Percentiles rank a stretch among this genome's conserved stretches.
phyloP scores from a whole-genome alignment of 345 rosid genomes.

The Physaria fendleri region DNA sequence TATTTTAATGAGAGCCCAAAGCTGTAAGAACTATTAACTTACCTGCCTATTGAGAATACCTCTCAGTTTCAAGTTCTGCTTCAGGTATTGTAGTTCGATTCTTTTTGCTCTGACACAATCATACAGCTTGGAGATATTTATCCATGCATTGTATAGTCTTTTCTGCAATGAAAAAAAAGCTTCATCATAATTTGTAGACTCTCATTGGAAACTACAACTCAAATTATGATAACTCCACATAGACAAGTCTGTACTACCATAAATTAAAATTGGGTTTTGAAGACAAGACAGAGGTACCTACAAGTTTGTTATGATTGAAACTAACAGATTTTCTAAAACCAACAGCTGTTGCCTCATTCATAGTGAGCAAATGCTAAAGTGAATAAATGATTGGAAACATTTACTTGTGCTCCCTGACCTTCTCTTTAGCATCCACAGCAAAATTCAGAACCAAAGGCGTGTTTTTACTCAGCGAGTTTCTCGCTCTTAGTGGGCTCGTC shows the following conservation, averaged over 20 bases:
- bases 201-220: not conserved
- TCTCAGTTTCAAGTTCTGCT: slow-evolving; percentile 58
- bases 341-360: not conserved
- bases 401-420: slow-evolving; percentile 38
- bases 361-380: not conserved
- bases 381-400: not conserved
- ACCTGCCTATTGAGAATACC: slow-evolving; percentile 70
- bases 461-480: slow-evolving; percentile 37
- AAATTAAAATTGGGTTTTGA: not conserved
- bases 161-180: slow-evolving; percentile 38
- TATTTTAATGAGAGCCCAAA: not conserved
- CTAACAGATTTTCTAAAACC: not conserved
- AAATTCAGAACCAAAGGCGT: slow-evolving; percentile 52
- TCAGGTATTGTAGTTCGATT: slow-evolving; percentile 52
- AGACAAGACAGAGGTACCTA: not conserved
- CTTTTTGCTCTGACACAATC: slow-evolving; percentile 68
- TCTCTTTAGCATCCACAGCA: slow-evolving; percentile 61
- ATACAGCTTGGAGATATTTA: slow-evolving; percentile 48
- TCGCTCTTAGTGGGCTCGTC: slow-evolving; percentile 47
- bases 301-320: not conserved
- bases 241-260: not conserved
- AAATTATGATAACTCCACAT: too few relatives aligned
- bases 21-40: slow-evolving; percentile 17
- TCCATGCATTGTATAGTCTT: slow-evolving; percentile 53
- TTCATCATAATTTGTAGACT: not conserved